These are phyloP conservation scores for Pseudocercospora eumusae DNA, from an alignment of 2,329 filamentous ascomycete genomes.

Conservation along the genomic window DNA sequence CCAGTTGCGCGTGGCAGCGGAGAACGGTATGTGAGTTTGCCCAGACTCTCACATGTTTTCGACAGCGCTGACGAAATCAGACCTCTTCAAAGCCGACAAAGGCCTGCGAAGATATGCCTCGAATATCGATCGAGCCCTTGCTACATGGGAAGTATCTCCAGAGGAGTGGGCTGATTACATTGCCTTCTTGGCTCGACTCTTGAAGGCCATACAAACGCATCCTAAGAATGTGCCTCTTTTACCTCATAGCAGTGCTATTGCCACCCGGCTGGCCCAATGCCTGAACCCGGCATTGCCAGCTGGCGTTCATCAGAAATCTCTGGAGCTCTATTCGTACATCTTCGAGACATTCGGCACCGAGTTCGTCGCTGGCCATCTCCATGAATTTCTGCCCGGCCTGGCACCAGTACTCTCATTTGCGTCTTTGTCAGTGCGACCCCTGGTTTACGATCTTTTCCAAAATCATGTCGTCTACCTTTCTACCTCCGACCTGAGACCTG, in stretches of 20 bases:
- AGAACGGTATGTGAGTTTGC: slow-evolving; percentile 64
- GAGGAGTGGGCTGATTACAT: slow-evolving; percentile 99
- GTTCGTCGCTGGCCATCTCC: slow-evolving; percentile 72
- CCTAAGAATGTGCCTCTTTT: slow-evolving; percentile 70
- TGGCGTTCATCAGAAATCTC: slow-evolving; percentile 93
- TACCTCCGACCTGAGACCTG: slow-evolving; percentile 72
- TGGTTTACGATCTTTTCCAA: slow-evolving; percentile 83
- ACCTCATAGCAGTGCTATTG: slow-evolving; percentile 78
- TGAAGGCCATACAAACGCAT: slow-evolving; percentile 75
- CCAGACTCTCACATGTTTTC: no score
- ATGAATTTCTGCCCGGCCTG: slow-evolving; percentile 85
- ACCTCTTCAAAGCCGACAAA: slow-evolving; percentile 63
- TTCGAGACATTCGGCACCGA: slow-evolving; percentile 75
- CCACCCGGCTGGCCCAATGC: slow-evolving; percentile 91
- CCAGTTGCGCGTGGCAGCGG: slow-evolving; percentile 74
- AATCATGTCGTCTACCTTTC: slow-evolving; percentile 74
- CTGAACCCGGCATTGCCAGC: slow-evolving; percentile 90
- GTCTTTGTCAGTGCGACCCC: slow-evolving; percentile 82
- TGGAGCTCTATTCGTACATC: slow-evolving; percentile 89
- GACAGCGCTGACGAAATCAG: slow-evolving; percentile 41
- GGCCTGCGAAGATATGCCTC: slow-evolving; percentile 84
- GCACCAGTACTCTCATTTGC: slow-evolving; percentile 90
- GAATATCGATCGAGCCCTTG: slow-evolving; percentile 81
- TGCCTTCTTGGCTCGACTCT: slow-evolving; percentile 84
- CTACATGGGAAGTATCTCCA: slow-evolving; percentile 86